Conservation (phyloP, 768 basidiomycete genomes). For the Russula olivacea region DNA sequence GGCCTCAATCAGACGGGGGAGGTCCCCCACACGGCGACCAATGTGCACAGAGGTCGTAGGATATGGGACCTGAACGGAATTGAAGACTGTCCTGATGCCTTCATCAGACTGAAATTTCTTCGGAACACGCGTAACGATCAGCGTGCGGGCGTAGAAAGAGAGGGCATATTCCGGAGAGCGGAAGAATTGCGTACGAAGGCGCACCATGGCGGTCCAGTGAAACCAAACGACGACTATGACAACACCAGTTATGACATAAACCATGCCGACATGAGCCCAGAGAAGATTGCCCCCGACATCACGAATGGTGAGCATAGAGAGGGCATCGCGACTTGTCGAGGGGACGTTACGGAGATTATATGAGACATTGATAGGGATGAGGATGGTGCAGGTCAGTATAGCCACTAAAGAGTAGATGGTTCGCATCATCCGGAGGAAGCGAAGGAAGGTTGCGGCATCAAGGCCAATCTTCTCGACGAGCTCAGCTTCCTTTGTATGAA, state of each 20-base stretch:
- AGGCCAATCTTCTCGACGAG: slow-evolving; percentile 84
- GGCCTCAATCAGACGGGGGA: slow-evolving; percentile 86
- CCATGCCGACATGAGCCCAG: slow-evolving; percentile 78
- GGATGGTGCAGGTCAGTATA: slow-evolving; percentile 56
- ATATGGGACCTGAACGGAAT: slow-evolving; percentile 67
- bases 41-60: slow-evolving; percentile 90
- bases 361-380: slow-evolving; percentile 81
- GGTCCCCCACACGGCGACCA: slow-evolving; percentile 77
- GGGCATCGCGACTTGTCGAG: slow-evolving; percentile 45
- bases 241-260: slow-evolving; percentile 73
- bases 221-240: slow-evolving; percentile 66
- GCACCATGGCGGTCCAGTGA: slow-evolving; percentile 75
- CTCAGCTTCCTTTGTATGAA: slow-evolving; percentile 82
- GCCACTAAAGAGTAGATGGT: slow-evolving; percentile 63
- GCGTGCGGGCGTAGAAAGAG: slow-evolving; percentile 90
- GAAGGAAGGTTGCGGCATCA: slow-evolving; percentile 88
- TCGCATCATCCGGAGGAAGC: slow-evolving; percentile 84
- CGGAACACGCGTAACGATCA: slow-evolving; percentile 74
- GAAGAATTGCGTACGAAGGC: slow-evolving; percentile 81
- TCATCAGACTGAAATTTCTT: slow-evolving; percentile 80
- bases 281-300: slow-evolving; percentile 66
- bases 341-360: slow-evolving; percentile 73
- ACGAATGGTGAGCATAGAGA: slow-evolving; percentile 82
- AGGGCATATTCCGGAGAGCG: slow-evolving; percentile 81
- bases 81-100: slow-evolving; percentile 73